Percentiles rank a stretch among this genome's conserved stretches.
These are phyloP conservation scores for Epithemia pelagica DNA, from an alignment of 108 stramenopile genomes.

Conservation along the genomic window DNA sequence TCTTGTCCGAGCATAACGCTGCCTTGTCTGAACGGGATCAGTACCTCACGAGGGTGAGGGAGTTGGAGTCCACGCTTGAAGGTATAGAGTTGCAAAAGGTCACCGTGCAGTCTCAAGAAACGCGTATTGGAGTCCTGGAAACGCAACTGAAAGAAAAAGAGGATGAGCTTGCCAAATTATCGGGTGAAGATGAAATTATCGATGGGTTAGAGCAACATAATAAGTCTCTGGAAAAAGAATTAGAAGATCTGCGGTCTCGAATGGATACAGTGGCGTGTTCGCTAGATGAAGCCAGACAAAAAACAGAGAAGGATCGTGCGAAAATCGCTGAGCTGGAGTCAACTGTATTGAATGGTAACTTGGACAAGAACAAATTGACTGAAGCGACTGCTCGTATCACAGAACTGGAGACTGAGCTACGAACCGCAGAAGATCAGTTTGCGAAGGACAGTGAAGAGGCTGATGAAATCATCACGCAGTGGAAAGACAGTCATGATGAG, in stretches of 20 bases:
- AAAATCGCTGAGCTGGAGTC: neutral
- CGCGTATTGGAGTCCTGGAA: neutral
- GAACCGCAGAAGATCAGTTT: slow-evolving; percentile 31
- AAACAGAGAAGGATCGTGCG: neutral
- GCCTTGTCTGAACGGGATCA: neutral
- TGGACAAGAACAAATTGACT: neutral
- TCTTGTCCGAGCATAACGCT: neutral
- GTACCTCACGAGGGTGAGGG: neutral
- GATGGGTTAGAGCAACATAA: slow-evolving; percentile 9
- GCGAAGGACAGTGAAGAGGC: slow-evolving; percentile 49
- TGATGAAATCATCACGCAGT: slow-evolving; percentile 30
- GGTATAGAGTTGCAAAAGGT: neutral
- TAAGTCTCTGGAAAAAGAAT: slow-evolving; percentile 24
- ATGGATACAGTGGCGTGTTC: slow-evolving; percentile 13
- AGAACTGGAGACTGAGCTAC: slow-evolving; percentile 37
- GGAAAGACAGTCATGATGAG: slow-evolving; percentile 28
- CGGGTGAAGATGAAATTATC: slow-evolving; percentile 9
- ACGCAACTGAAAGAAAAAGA: slow-evolving; percentile 14
- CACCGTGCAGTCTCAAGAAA: neutral
- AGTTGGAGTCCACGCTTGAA: neutral
- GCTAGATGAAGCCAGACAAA: neutral
- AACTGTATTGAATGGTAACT: neutral
- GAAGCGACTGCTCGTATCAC: slow-evolving; percentile 8
- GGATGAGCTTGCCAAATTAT: slow-evolving; percentile 9
- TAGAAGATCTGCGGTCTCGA: slow-evolving; percentile 12